Base-by-base conservation (phyloP, 2,329 filamentous ascomycete species). In the Sordariomycetes sp. region DNA sequence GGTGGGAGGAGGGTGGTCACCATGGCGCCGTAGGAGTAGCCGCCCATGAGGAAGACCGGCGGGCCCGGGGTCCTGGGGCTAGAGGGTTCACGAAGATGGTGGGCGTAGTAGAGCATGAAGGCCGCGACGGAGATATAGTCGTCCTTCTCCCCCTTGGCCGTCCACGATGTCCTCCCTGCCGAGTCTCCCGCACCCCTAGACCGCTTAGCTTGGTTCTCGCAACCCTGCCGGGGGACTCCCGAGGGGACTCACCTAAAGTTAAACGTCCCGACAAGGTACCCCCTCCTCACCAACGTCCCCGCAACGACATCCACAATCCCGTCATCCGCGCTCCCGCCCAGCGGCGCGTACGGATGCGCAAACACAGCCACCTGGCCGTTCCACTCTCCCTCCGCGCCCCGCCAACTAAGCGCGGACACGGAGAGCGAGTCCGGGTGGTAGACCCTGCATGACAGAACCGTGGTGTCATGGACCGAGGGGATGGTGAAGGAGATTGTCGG, bases 1-100 rank as follows among this genome's bases (percentile, higher is more conserved):
- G 83, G 76, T 0, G 90, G 89, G 0, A 96, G 78, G 59, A 87
- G 83, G 0, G 81, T 84, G 2, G 90, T 85, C 46, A 97, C 82
- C 66, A 96, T 80, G 4, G 90, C 89, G 51, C 94, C 94, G 69
- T 97, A 97, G 0, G 91, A 96, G 69, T 97, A 97, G 14, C 92
- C 92, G 1, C 81, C 87, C 7, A 94, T 75, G 5, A 96, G 65
- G 2, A 85, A 66, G 6, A 16, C 12, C 11, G 34, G 34, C 34
- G 53, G 53, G 6, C 32, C 11, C n/a, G 5, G 60, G 61, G 14
- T 2, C 35, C 28, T 32, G 28, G 54, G 48, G 59, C 74, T 75
- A 0, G 74, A 72, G 48, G 79, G 72, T 59, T 32, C 28, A 32
- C 28, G 28, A 32, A 90, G 73, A 58, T 76, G 74, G 61, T 86